Evolutionary conservation across 768 basidiomycete species (phyloP).

Genomic region (Suillus occidentalis): DNA sequence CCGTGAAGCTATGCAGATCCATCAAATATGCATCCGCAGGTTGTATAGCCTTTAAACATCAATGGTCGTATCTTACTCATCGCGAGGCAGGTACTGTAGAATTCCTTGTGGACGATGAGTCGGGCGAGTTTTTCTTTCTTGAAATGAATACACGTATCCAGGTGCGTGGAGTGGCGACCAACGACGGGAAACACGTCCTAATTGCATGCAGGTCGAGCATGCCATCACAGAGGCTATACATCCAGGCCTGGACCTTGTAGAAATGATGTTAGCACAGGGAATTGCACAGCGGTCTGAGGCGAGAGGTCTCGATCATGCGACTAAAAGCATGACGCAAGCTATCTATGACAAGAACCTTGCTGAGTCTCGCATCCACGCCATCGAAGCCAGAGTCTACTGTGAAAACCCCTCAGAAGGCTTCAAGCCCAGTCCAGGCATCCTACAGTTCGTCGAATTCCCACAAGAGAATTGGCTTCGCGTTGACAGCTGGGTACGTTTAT

Average conservation of each 20-base stretch:
- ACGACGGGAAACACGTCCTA: not conserved
- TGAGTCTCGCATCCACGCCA: conserved; percentile 34
- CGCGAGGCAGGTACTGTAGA: conserved; percentile 58
- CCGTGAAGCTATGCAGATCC: conserved; percentile 45
- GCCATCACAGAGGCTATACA: conserved; percentile 59
- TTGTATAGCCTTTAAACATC: conserved; percentile 18
- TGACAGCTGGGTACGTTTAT: conserved; percentile 52
- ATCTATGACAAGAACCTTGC: conserved; percentile 32
- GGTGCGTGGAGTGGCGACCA: conserved; percentile 24
- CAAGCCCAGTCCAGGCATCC: conserved; percentile 56
- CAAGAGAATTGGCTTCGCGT: conserved; percentile 53
- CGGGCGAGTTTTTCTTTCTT: conserved; percentile 60
- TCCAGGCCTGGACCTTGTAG: conserved; percentile 59
- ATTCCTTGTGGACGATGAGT: conserved; percentile 57
- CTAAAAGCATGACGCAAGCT: conserved; percentile 37
- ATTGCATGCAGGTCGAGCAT: conserved; percentile 55
- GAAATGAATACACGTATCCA: conserved; percentile 74
- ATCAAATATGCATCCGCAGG: conserved; percentile 63
- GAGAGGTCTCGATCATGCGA: conserved; percentile 18
- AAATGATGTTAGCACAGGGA: conserved; percentile 64
- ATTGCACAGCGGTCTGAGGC: conserved; percentile 33
- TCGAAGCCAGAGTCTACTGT: conserved; percentile 61
- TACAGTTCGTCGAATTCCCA: conserved; percentile 53
- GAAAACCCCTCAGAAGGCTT: conserved; percentile 62
- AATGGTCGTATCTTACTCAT: not conserved